Conservation (phyloP, 345 rosid species). For the Populus simonii region DNA sequence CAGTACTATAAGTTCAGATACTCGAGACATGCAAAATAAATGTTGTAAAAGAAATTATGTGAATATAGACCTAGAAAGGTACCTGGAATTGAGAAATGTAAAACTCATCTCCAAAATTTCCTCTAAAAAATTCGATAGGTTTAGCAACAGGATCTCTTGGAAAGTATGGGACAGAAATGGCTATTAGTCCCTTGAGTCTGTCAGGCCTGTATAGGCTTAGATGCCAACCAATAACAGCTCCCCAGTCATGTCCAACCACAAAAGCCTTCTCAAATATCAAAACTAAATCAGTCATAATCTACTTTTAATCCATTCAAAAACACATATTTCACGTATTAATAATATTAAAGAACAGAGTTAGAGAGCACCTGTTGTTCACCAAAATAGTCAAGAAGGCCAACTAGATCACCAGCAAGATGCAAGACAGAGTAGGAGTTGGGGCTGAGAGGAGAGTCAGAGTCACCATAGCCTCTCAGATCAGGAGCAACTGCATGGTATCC, state of each 20-base stretch:
- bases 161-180: slow-evolving; percentile 43
- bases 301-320: not conserved
- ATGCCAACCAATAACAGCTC: slow-evolving; percentile 51
- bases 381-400: slow-evolving; percentile 53
- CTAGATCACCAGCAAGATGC: slow-evolving; percentile 53
- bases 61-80: not conserved
- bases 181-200: slow-evolving; percentile 46
- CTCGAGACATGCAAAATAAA: too few relatives aligned
- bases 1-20: not conserved
- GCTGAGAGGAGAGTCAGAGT: slow-evolving; percentile 51
- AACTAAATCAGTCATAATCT: not conserved
- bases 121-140: slow-evolving; percentile 20
- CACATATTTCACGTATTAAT: not conserved
- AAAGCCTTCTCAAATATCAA: slow-evolving; percentile 40
- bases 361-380: slow-evolving; percentile 42
- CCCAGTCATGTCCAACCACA: slow-evolving; percentile 76
- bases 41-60: not conserved
- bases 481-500: slow-evolving; percentile 70
- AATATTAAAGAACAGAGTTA: not conserved
- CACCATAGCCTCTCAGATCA: slow-evolving; percentile 61
- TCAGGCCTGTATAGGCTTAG: slow-evolving; percentile 55
- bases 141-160: slow-evolving; percentile 43
- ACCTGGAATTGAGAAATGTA: slow-evolving; percentile 71
- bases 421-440: slow-evolving; percentile 45
- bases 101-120: slow-evolving; percentile 45